Conservation (phyloP, 2,329 filamentous ascomycete genomes). For the Fusarium devonianum region DNA sequence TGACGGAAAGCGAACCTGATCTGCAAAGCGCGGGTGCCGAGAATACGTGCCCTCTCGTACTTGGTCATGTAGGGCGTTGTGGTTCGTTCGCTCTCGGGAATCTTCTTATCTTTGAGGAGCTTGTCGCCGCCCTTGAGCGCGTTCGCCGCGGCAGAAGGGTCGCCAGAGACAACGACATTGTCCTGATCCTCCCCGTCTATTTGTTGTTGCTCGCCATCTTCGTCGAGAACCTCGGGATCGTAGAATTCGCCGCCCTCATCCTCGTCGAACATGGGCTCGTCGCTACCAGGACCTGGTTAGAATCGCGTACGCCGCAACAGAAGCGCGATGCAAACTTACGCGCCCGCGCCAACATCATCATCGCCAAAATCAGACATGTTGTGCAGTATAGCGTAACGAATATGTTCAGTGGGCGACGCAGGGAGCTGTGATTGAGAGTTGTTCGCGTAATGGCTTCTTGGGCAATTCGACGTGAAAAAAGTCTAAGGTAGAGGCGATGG, state of each 20-base stretch:
- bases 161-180: slow-evolving; percentile 67
- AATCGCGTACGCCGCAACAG: slow-evolving; percentile 17
- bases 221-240: slow-evolving; percentile 61
- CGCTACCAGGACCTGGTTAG: slow-evolving; percentile 55
- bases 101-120: slow-evolving; percentile 80
- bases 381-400: slow-evolving; percentile 6
- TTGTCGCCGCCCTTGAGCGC: slow-evolving; percentile 61
- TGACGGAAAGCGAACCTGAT: slow-evolving; percentile 73
- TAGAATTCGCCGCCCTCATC: slow-evolving; percentile 68
- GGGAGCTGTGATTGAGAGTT: slow-evolving; percentile 4
- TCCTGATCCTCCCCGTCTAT: slow-evolving; percentile 64
- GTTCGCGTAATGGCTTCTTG: slow-evolving; percentile 23
- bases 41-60: slow-evolving; percentile 92
- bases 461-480: slow-evolving; percentile 43
- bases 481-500: slow-evolving; percentile 32
- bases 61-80: slow-evolving; percentile 99
- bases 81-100: slow-evolving; percentile 83
- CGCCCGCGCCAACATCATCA: slow-evolving; percentile 65
- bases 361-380: slow-evolving; percentile 79
- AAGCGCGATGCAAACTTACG: slow-evolving; percentile 53
- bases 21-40: slow-evolving; percentile 92
- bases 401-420: slow-evolving; percentile 1
- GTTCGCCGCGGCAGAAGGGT: slow-evolving; percentile 66
- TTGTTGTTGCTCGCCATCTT: slow-evolving; percentile 59
- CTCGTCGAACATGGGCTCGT: slow-evolving; percentile 76